phyloP scores from a whole-genome alignment of 2,329 filamentous ascomycete species.

The Dactylella cylindrospora region DNA sequence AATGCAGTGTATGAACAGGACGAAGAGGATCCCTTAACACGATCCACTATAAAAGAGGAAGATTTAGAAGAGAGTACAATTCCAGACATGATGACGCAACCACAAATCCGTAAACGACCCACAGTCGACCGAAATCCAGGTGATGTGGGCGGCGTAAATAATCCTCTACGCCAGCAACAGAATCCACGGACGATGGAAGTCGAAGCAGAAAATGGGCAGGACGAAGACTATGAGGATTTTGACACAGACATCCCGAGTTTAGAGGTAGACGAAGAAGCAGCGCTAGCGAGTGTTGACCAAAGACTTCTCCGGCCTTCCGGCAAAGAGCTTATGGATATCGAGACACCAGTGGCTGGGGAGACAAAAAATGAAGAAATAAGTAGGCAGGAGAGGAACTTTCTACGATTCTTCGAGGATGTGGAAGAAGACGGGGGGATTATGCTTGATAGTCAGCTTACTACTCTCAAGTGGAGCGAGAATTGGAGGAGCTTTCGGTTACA shows the following conservation, averaged over 20 bases:
- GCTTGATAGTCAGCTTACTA: constrained; percentile 13
- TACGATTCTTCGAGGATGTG: constrained; percentile 24
- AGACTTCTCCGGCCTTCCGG: background rate
- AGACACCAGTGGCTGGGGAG: constrained; percentile 19
- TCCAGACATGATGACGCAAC: background rate
- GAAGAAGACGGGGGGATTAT: constrained; percentile 20
- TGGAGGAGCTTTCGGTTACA: constrained; percentile 33
- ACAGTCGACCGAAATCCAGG: background rate
- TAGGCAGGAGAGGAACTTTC: constrained; percentile 29
- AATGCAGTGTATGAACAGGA: constrained; percentile 27
- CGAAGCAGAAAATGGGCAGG: too few relatives aligned
- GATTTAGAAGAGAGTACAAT: background rate
- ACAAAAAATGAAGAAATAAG: constrained; percentile 19
- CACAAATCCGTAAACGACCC: background rate
- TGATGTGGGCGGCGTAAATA: background rate
- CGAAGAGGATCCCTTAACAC: constrained; percentile 1
- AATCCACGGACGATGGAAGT: constrained; percentile 8
- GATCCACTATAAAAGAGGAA: constrained; percentile 3
- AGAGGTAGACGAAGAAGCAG: constrained; percentile 7
- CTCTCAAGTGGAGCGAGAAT: constrained; percentile 29
- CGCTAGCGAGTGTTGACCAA: background rate
- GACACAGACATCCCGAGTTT: constrained; percentile 7
- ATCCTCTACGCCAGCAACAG: too few relatives aligned
- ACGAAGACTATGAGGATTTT: constrained; percentile 14
- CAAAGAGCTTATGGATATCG: constrained; percentile 19